Percentiles rank a stretch among this genome's conserved stretches.
These are phyloP conservation scores for Alternaria ventricosa DNA, from an alignment of 2,329 filamentous ascomycete species.

Conservation along the genomic window DNA sequence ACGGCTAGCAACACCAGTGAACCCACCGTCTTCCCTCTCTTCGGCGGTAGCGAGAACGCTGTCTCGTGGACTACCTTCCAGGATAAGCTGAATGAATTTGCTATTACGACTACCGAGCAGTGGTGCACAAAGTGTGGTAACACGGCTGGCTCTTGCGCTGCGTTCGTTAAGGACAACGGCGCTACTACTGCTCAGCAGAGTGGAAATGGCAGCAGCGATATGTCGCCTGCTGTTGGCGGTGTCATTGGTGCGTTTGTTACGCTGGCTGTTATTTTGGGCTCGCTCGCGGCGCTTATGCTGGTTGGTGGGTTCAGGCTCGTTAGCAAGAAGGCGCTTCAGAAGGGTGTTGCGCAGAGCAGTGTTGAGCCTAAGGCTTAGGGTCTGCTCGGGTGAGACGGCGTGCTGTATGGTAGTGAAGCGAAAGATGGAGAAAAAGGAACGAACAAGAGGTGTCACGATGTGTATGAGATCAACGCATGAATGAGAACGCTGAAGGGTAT, in stretches of 20 bases:
- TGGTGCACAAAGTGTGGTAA: conserved; percentile 84
- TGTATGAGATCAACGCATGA: neutral
- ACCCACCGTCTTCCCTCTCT: conserved; percentile 65
- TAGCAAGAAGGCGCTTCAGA: conserved; percentile 57
- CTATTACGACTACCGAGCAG: conserved; percentile 66
- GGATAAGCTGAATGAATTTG: conserved; percentile 67
- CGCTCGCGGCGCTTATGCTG: conserved; percentile 60
- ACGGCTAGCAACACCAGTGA: conserved; percentile 55
- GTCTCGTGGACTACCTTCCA: conserved; percentile 75
- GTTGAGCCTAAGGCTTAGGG: conserved; percentile 20
- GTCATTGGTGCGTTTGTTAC: conserved; percentile 79
- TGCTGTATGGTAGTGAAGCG: no score
- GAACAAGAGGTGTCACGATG: neutral
- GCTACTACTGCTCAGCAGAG: conserved; percentile 7
- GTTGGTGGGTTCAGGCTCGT: conserved; percentile 65
- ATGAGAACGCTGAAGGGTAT: neutral
- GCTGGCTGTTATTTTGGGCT: conserved; percentile 66
- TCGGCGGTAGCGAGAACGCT: conserved; percentile 61
- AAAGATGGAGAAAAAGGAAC: neutral
- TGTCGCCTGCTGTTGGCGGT: conserved; percentile 77
- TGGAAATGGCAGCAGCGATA: conserved; percentile 47
- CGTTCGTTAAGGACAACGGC: conserved; percentile 39
- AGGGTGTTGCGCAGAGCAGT: neutral
- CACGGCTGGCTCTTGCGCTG: conserved; percentile 69
- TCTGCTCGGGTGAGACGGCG: neutral